Percentiles rank a stretch among this genome's conserved stretches.
Evolutionary conservation across 129 eudicot genomes (phyloP).

Genomic region (Kitagawia praeruptora): DNA sequence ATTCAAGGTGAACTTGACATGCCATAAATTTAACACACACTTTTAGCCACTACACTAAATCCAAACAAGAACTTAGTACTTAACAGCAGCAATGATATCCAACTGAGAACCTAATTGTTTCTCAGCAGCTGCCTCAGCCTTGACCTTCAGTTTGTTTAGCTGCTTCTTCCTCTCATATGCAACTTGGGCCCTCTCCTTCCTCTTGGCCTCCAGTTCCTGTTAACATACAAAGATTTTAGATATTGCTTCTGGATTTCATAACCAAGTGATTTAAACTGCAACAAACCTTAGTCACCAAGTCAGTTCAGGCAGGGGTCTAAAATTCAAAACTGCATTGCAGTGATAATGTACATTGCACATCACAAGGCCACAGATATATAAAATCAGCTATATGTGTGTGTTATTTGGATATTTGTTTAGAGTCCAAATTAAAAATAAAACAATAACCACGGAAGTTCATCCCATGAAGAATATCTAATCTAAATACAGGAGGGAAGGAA

Average conservation of each 20-base stretch:
- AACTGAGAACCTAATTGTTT: slow-evolving; percentile 80
- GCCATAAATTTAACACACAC: background rate
- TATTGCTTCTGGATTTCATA: background rate
- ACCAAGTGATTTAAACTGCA: background rate
- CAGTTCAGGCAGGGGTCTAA: background rate
- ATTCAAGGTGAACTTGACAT: background rate
- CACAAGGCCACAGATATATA: background rate
- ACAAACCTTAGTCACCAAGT: background rate
- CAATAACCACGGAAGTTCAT: too few species aligned
- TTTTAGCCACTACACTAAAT: background rate
- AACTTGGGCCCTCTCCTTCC: slow-evolving; percentile 64
- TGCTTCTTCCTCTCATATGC: slow-evolving; percentile 78
- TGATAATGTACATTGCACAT: background rate
- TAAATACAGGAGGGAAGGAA: too few species aligned
- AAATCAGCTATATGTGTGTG: too few species aligned
- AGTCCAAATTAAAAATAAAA: too few species aligned
- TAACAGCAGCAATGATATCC: slow-evolving; percentile 54
- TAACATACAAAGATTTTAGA: background rate
- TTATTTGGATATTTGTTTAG: too few species aligned
- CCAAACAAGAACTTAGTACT: slow-evolving; percentile 33
- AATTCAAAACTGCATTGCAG: background rate
- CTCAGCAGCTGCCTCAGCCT: slow-evolving; percentile 69
- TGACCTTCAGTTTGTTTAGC: slow-evolving; percentile 47
- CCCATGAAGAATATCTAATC: background rate
- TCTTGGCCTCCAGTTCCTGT: slow-evolving; percentile 85